Evolutionary conservation across 306 rosid genomes (phyloP).

Genomic region (Prunus padus): DNA sequence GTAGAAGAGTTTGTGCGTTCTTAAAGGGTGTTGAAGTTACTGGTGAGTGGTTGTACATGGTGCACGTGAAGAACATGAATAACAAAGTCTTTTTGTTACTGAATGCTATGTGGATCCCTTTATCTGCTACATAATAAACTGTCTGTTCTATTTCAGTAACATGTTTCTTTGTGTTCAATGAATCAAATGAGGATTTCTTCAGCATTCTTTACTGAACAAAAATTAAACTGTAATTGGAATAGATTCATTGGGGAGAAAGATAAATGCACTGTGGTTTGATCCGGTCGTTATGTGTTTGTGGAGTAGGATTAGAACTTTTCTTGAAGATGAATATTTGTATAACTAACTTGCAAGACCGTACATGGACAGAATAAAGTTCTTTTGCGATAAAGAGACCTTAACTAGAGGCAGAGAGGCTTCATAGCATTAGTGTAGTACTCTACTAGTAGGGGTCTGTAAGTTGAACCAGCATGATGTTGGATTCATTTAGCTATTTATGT

Average conservation of each 20-base stretch:
- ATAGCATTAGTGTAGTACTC: background rate
- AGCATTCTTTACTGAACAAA: background rate
- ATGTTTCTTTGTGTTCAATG: background rate
- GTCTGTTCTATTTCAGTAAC: background rate
- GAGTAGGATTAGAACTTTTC: too few relatives aligned
- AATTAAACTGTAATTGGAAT: background rate
- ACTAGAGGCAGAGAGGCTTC: background rate
- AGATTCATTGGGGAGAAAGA: background rate
- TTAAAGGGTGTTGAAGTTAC: background rate
- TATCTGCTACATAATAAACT: background rate
- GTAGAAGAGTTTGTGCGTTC: background rate
- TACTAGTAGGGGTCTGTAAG: too few relatives aligned
- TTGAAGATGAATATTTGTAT: too few relatives aligned
- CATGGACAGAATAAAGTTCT: too few relatives aligned
- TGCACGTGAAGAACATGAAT: constrained; percentile 21
- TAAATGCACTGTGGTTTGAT: too few relatives aligned
- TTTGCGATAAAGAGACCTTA: background rate
- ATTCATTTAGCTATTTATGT: background rate
- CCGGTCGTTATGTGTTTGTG: too few relatives aligned
- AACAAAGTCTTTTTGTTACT: constrained; percentile 8
- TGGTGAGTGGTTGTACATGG: constrained; percentile 31
- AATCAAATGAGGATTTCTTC: background rate
- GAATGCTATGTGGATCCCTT: background rate
- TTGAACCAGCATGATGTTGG: background rate
- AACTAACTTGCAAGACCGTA: too few relatives aligned